Evolutionary conservation across 805 yeast species (phyloP).

Genomic region (Yamadazyma scolyti): DNA sequence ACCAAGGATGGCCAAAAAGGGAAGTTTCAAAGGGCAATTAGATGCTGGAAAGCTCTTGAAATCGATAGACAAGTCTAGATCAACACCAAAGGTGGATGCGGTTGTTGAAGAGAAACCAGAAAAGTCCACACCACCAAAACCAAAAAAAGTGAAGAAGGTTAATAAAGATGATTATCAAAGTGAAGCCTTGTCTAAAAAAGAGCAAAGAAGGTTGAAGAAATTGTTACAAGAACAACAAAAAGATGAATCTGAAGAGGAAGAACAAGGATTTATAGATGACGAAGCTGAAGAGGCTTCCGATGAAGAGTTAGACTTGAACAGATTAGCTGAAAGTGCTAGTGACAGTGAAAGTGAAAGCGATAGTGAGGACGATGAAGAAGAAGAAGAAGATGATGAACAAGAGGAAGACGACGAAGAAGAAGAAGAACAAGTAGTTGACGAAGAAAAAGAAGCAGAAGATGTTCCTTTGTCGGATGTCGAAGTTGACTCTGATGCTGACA

Average conservation of each 20-base stretch:
- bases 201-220: conserved; percentile 57
- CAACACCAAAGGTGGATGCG: conserved; percentile 17
- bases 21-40: conserved; percentile 30
- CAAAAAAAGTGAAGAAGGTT: conserved; percentile 11
- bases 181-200: conserved; percentile 56
- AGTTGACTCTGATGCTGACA: conserved; percentile 89
- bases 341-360: conserved; percentile 47
- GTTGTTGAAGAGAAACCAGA: conserved; percentile 9
- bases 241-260: conserved; percentile 31
- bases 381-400: conserved; percentile 44
- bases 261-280: conserved; percentile 14
- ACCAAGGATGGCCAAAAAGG: conserved; percentile 31
- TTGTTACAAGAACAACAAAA: conserved; percentile 23
- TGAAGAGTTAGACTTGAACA: conserved; percentile 45
- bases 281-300: conserved; percentile 40
- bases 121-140: conserved; percentile 10
- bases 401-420: conserved; percentile 48
- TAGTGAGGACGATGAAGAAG: conserved; percentile 48
- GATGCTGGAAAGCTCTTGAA: conserved; percentile 22
- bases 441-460: conserved; percentile 69
- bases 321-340: conserved; percentile 53
- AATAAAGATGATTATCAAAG: conserved; percentile 41
- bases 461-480: conserved; percentile 89
- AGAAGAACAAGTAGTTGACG: conserved; percentile 54
- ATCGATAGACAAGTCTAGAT: conserved; percentile 19